Evolutionary conservation across 768 basidiomycete genomes (phyloP).

Genomic region (Phanerodontia chrysosporium): DNA sequence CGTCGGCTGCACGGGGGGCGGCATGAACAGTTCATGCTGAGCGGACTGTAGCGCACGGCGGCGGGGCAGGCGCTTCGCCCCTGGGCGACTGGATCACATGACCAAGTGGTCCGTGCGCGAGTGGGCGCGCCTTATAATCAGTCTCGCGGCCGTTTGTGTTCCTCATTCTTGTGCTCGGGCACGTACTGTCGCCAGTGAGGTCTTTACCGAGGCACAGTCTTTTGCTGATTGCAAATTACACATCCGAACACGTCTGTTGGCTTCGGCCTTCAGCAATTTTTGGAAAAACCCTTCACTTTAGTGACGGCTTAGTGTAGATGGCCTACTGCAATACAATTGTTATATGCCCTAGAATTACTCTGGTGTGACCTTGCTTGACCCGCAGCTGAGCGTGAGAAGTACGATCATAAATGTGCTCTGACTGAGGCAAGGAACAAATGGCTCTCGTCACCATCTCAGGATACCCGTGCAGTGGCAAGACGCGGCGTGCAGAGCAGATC

Average conservation of each 20-base stretch:
- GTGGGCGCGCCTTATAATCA: constrained; percentile 33
- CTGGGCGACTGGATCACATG: constrained; percentile 17
- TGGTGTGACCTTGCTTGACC: not conserved
- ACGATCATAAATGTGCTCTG: not conserved
- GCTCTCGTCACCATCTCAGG: constrained; percentile 90
- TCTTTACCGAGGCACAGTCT: constrained; percentile 91
- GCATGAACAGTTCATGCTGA: not conserved
- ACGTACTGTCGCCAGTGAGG: constrained; percentile 95
- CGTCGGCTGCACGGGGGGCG: not conserved
- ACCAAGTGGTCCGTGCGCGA: constrained; percentile 50
- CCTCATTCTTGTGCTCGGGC: constrained; percentile 86
- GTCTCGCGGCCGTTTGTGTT: not conserved
- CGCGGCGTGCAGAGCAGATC: constrained; percentile 65
- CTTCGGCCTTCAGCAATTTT: constrained; percentile 92
- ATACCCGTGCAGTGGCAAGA: constrained; percentile 86
- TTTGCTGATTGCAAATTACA: constrained; percentile 98
- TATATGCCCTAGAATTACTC: no score
- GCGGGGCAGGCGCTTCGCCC: constrained; percentile 1
- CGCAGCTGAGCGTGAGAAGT: not conserved
- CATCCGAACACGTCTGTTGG: constrained; percentile 91
- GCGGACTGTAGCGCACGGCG: not conserved
- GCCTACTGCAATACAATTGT: no score
- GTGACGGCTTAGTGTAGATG: not conserved
- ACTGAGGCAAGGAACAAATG: constrained; percentile 45
- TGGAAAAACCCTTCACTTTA: constrained; percentile 42